A percentile compares a stretch with the other conserved stretches of the same genome.
Conservation (phyloP, 352 stramenopile species). For the Phytophthora cajani region DNA sequence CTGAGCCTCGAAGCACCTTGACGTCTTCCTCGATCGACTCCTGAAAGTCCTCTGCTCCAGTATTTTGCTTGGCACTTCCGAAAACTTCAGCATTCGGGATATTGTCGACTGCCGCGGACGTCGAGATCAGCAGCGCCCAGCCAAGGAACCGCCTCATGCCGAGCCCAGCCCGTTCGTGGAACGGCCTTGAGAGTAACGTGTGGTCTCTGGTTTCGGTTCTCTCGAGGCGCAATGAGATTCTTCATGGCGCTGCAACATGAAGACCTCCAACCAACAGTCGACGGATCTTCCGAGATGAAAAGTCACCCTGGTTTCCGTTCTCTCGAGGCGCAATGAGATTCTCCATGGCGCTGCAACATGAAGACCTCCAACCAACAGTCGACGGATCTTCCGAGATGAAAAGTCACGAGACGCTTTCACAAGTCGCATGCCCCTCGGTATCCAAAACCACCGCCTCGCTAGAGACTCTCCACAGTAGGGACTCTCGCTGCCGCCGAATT, state of each 20-base stretch:
- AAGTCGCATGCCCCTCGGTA: constrained; percentile 2
- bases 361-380: constrained; percentile 17
- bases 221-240: neutral
- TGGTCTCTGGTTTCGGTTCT: neutral
- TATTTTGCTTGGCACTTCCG: neutral
- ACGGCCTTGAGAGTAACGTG: neutral
- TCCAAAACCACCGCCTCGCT: constrained; percentile 16
- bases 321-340: neutral
- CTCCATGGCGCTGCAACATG: neutral
- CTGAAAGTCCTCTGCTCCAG: neutral
- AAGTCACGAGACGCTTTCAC: constrained; percentile 17
- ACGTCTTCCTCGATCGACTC: neutral
- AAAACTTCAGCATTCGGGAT: neutral
- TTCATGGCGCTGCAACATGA: neutral
- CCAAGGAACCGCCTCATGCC: constrained; percentile 23
- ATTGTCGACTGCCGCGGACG: constrained; percentile 1
- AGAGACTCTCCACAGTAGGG: neutral
- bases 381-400: constrained; percentile 24
- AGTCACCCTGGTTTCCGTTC: constrained; percentile 6
- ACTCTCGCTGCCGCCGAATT: neutral
- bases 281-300: constrained; percentile 24
- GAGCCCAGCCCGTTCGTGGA: constrained; percentile 5
- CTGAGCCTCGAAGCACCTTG: neutral
- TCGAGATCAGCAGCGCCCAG: constrained; percentile 7
- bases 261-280: constrained; percentile 18